Conservation (phyloP, 371 early-diverging fungal genomes). For the Choanephora cucurbitarum region DNA sequence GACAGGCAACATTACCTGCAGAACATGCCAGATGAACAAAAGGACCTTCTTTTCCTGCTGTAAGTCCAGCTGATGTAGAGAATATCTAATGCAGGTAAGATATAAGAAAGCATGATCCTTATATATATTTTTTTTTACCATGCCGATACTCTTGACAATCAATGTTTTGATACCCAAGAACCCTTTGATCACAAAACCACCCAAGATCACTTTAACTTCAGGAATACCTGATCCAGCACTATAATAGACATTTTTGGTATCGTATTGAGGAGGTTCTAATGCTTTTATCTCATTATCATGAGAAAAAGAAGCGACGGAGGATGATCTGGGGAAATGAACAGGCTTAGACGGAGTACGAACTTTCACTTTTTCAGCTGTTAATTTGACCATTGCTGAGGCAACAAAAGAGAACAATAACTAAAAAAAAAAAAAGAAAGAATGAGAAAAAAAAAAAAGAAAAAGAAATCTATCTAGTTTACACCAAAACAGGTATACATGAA, state of each 20-base stretch:
- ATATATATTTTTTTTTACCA: slow-evolving; percentile 48
- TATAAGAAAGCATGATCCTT: no score
- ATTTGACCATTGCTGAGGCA: slow-evolving; percentile 45
- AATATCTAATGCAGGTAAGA: slow-evolving; percentile 54
- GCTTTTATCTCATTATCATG: slow-evolving; percentile 10
- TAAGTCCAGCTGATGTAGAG: slow-evolving; percentile 82
- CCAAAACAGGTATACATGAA: slow-evolving; percentile 42
- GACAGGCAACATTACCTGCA: slow-evolving; percentile 82
- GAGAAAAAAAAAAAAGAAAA: slow-evolving; percentile 1
- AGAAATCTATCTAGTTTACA: slow-evolving; percentile 28
- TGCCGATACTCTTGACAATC: slow-evolving; percentile 83
- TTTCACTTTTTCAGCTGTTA: slow-evolving; percentile 43
- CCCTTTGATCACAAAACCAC: slow-evolving; percentile 90
- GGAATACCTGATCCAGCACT: slow-evolving; percentile 95
- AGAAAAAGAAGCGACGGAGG: slow-evolving; percentile 25
- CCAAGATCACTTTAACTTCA: slow-evolving; percentile 93
- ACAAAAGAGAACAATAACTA: slow-evolving; percentile 41
- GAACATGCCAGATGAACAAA: slow-evolving; percentile 94
- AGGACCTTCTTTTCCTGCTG: slow-evolving; percentile 94
- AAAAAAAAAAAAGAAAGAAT: background rate
- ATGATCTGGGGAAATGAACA: slow-evolving; percentile 24
- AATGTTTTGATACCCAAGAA: slow-evolving; percentile 88
- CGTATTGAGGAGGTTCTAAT: slow-evolving; percentile 20
- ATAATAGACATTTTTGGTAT: slow-evolving; percentile 48
- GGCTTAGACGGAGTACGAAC: slow-evolving; percentile 25